Conservation (phyloP, 2,329 filamentous ascomycete genomes). For the Epichloe baconii region DNA sequence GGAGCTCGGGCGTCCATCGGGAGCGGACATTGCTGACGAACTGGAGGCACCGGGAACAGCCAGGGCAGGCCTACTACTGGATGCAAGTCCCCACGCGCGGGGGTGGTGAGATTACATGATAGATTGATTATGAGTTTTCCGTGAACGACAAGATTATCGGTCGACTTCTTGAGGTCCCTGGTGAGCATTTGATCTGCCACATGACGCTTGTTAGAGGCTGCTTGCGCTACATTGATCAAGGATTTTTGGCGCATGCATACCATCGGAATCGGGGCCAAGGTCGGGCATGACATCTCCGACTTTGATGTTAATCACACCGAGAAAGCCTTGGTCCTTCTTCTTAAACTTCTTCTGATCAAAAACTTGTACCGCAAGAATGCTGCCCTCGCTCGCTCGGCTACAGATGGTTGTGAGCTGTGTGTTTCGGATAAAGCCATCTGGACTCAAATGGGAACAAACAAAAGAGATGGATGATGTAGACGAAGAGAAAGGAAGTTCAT, state of each 20-base stretch:
- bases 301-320: conserved; percentile 94
- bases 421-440: background rate
- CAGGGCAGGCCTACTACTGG: conserved; percentile 33
- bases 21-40: conserved; percentile 29
- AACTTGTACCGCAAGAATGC: conserved; percentile 93
- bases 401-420: conserved; percentile 1
- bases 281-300: conserved; percentile 84
- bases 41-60: conserved; percentile 30
- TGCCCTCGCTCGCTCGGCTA: conserved; percentile 85
- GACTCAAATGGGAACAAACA: background rate
- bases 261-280: conserved; percentile 77
- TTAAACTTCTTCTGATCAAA: conserved; percentile 99
- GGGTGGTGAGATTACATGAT: conserved; percentile 72
- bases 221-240: conserved; percentile 3
- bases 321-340: conserved; percentile 99
- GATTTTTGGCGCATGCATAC: conserved; percentile 37
- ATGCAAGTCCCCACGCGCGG: conserved; percentile 42
- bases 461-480: background rate
- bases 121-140: conserved; percentile 95
- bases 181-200: conserved; percentile 94
- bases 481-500: conserved; percentile 24
- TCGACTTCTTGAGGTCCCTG: conserved; percentile 91
- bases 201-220: conserved; percentile 16
- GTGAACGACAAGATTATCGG: conserved; percentile 93
- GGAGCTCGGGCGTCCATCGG: conserved; percentile 38